A percentile compares a stretch with the other conserved stretches of the same genome.
Evolutionary conservation across 1,284 basidiomycete genomes (phyloP).

Genomic region (Pisolithus thermaeus): DNA sequence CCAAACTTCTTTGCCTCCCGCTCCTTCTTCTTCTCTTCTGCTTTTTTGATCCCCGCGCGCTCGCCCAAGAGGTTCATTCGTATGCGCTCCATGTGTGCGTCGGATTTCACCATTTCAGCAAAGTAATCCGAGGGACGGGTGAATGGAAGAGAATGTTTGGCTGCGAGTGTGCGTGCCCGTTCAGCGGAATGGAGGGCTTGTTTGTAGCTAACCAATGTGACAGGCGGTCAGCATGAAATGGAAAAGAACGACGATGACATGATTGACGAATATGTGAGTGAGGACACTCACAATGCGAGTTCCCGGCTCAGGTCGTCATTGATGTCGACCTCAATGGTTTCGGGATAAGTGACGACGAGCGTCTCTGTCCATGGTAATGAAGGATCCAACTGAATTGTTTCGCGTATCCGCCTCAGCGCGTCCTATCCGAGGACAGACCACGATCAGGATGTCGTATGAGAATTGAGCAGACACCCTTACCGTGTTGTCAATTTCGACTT

Average conservation of each 20-base stretch:
- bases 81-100: slow-evolving; percentile 97
- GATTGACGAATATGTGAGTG: background rate
- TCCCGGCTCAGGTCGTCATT: slow-evolving; percentile 91
- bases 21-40: slow-evolving; percentile 88
- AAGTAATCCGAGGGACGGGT: slow-evolving; percentile 95
- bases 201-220: slow-evolving; percentile 69
- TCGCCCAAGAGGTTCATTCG: slow-evolving; percentile 90
- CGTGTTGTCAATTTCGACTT: slow-evolving; percentile 79
- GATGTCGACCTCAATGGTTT: slow-evolving; percentile 73
- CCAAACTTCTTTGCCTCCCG: slow-evolving; percentile 97
- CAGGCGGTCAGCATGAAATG: background rate
- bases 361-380: slow-evolving; percentile 85
- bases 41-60: slow-evolving; percentile 82
- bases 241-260: background rate
- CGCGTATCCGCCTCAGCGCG: slow-evolving; percentile 76
- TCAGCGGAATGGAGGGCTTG: slow-evolving; percentile 85
- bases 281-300: slow-evolving; percentile 78
- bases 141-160: slow-evolving; percentile 77
- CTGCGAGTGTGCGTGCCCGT: slow-evolving; percentile 68
- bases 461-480: slow-evolving; percentile 36
- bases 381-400: slow-evolving; percentile 71
- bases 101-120: slow-evolving; percentile 98
- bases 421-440: slow-evolving; percentile 39
- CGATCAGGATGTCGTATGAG: slow-evolving; percentile 3
- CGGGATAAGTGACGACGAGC: slow-evolving; percentile 68